phyloP scores from a whole-genome alignment of 768 basidiomycete species.

The Saitozyma sp. region DNA sequence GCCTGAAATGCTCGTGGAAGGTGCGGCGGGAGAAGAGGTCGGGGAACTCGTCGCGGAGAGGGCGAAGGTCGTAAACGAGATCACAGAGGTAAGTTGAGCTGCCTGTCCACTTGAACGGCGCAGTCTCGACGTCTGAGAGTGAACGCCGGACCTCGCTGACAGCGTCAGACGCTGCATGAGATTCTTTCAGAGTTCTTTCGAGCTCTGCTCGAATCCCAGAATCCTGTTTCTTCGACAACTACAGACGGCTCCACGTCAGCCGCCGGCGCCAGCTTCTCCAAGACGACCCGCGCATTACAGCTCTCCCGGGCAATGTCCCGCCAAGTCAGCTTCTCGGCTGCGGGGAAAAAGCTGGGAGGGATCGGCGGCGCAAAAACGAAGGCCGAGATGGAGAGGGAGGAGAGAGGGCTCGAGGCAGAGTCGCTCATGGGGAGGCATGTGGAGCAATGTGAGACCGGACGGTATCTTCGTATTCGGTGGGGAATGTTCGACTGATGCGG shows the following conservation, averaged over 20 bases:
- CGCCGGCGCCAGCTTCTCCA: constrained; percentile 23
- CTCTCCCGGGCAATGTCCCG: constrained; percentile 26
- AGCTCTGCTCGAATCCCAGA: constrained; percentile 72
- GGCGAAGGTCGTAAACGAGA: constrained; percentile 67
- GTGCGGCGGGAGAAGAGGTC: constrained; percentile 63
- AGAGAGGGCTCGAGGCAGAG: constrained; percentile 58
- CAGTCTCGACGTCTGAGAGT: background rate
- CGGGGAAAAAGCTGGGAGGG: too few species aligned
- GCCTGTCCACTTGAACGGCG: background rate
- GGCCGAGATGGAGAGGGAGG: constrained; percentile 58
- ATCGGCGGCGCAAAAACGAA: constrained; percentile 54
- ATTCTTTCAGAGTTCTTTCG: constrained; percentile 77
- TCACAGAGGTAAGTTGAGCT: constrained; percentile 65
- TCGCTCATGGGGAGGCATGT: constrained; percentile 75
- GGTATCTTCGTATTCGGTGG: background rate
- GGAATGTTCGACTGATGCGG: constrained; percentile 5
- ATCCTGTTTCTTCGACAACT: constrained; percentile 59
- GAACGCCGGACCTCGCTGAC: constrained; percentile 5
- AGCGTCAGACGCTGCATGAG: constrained; percentile 63
- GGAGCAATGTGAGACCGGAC: constrained; percentile 59
- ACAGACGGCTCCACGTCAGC: constrained; percentile 65
- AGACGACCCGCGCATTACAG: constrained; percentile 24
- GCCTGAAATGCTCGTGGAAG: constrained; percentile 78
- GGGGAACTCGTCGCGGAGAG: constrained; percentile 74
- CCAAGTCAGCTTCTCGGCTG: constrained; percentile 19